phyloP scores from a whole-genome alignment of 2,329 filamentous ascomycete species.

The Proliferodiscus dingleyae region DNA sequence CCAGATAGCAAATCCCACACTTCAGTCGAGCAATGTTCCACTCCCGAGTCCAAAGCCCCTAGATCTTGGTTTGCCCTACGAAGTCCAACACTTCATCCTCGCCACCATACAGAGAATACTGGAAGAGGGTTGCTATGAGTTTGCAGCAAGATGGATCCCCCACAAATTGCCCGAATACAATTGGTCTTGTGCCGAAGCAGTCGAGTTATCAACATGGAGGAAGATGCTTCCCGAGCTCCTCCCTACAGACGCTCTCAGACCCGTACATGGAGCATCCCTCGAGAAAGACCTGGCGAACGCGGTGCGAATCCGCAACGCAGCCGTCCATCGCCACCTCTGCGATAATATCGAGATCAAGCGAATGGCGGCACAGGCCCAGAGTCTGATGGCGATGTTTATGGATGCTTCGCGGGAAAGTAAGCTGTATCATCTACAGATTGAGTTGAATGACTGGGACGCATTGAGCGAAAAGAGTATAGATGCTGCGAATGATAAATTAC shows the following conservation, averaged over 20 bases:
- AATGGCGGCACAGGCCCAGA: constrained; percentile 25
- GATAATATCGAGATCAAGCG: constrained; percentile 24
- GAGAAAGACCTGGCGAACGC: constrained; percentile 23
- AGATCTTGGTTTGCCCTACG: constrained; percentile 30
- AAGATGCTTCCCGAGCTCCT: constrained; percentile 19
- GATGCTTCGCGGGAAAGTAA: constrained; percentile 25
- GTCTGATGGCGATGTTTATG: constrained; percentile 28
- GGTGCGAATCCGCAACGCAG: constrained; percentile 27
- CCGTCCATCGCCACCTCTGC: constrained; percentile 29
- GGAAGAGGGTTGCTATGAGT: constrained; percentile 30
- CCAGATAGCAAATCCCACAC: not conserved
- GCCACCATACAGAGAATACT: constrained; percentile 28
- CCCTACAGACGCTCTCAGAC: constrained; percentile 19
- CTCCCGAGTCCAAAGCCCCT: constrained; percentile 3
- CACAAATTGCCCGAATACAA: constrained; percentile 18
- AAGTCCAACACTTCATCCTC: constrained; percentile 32
- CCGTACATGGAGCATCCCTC: constrained; percentile 16
- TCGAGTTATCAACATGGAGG: constrained; percentile 29
- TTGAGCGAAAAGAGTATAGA: constrained; percentile 12
- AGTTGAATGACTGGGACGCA: constrained; percentile 25
- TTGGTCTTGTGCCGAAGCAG: constrained; percentile 28
- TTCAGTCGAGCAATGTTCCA: not conserved
- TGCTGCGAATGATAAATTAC: constrained; percentile 19
- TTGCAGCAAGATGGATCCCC: constrained; percentile 28
- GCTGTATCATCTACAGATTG: constrained; percentile 21